Evolutionary conservation across 768 basidiomycete genomes (phyloP), one percentile per base, ranked within the genome.

Genomic region (Sarcodon sp.): DNA sequence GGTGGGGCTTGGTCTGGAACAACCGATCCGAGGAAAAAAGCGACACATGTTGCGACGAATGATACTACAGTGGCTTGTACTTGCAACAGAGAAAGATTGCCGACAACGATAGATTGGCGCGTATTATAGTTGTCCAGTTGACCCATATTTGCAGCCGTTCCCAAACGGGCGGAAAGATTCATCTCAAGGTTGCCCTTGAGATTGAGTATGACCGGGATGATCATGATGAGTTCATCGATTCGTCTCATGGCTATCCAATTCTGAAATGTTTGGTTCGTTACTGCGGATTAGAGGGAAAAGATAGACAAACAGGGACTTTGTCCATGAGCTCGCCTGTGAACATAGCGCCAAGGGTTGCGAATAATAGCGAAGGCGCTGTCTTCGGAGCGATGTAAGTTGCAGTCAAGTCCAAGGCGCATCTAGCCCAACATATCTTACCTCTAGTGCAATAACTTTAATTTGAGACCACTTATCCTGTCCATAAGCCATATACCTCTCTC

Each of bases 121-220:
- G 68, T 69, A 2, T 61, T 55, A 0, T 79, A 77, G 33, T 80
- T 75, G 61, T 98, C 91, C 4, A 99, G 79, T 51, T 91, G 80
- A 41, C 94, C 94, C 45, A 93, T 83, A 55, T 97, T 96, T 6
- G 93, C 87, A 1, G 92, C 85, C 0, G 96, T 99, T 1, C 87
- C 85, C n/a, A 99, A 73, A 11, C 94, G 77, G 0, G 96, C 91
- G 3, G 92, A 93, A 7, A 99, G 80, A 54, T 96, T 97, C 94
- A 98, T 98, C 64, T 98, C 96, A 35, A 98, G 76, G 59, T 99
- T 90, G n/a, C 94, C 96, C 58, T 96, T 97, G 49, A 99, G 77
- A 56, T 98, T 98, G 53, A 90, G 75, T 16, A 98, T 70, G 52
- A 93, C 91, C 8, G 94, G 93, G 3, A 97, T 82, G 47, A 98